Conservation (phyloP, 768 basidiomycete species). For the Scleroderma citrinum region DNA sequence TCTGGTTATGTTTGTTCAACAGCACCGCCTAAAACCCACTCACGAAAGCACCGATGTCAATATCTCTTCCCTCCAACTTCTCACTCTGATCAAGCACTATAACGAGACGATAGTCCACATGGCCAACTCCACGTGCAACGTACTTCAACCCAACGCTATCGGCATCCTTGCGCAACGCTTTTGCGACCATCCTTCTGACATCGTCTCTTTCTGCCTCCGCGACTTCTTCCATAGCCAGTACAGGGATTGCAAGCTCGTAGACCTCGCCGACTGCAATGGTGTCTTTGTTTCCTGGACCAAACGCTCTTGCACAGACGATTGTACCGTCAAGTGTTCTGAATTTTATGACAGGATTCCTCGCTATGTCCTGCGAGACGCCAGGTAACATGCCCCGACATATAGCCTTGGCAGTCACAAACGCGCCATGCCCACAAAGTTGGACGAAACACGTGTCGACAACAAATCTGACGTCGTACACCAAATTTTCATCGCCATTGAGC, state of each 20-base stretch:
- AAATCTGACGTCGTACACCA: slow-evolving; percentile 35
- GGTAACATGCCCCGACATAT: slow-evolving; percentile 20
- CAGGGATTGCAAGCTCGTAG: slow-evolving; percentile 35
- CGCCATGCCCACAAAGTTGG: slow-evolving; percentile 40
- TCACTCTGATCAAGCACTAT: slow-evolving; percentile 36
- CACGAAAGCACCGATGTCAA: slow-evolving; percentile 33
- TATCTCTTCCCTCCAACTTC: slow-evolving; percentile 26
- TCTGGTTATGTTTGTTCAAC: background rate
- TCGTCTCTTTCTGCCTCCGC: slow-evolving; percentile 25
- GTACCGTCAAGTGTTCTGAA: slow-evolving; percentile 26
- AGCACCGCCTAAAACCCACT: background rate
- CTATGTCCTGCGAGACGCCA: slow-evolving; percentile 17
- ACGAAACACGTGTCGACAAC: slow-evolving; percentile 29
- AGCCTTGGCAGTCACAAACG: slow-evolving; percentile 38
- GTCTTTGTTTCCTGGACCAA: background rate
- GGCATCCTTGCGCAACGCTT: slow-evolving; percentile 30
- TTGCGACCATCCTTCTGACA: slow-evolving; percentile 26
- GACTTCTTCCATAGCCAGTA: slow-evolving; percentile 19
- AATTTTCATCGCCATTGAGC: slow-evolving; percentile 3
- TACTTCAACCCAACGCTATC: slow-evolving; percentile 31
- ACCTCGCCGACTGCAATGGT: slow-evolving; percentile 1
- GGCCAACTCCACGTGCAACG: slow-evolving; percentile 29
- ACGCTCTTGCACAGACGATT: slow-evolving; percentile 13
- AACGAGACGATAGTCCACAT: slow-evolving; percentile 17
- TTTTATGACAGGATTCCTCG: slow-evolving; percentile 13